Base-by-base conservation (phyloP, 768 basidiomycete genomes). In the Lactarius sanguifluus region DNA sequence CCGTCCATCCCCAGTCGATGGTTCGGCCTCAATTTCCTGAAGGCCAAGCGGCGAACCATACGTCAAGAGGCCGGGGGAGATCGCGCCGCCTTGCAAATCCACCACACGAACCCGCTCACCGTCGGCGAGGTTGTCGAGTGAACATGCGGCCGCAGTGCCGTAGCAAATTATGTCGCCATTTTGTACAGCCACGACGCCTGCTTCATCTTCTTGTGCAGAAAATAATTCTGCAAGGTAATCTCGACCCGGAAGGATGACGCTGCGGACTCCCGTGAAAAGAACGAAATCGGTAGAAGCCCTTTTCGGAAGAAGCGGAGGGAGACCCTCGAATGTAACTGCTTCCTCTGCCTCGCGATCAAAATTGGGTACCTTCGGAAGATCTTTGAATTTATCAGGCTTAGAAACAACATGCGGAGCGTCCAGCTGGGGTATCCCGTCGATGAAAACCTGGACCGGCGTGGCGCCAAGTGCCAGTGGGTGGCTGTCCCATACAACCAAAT, bases 401-500 rank as follows among this genome's bases (percentile, higher is more conserved):
- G 76, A 57, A 45, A 81, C 73, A 20, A 82, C 74, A 69, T 80
- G 73, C 3, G 87, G 81, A 3, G 76, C 72, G 55, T 78, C 72
- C 2, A 89, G 71, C 71, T 96, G 93, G 0, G 89, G 73, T 58
- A 94, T 88, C 3, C 93, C 94, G 71, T 96, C 93, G 66, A 94
- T 91, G 81, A 88, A 96, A 36, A 93, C 91, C 72, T 94, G 92
- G 3, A 78, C 75, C 0, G 94, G 93, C 1, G 91, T 93, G 0
- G 92, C 88, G 30, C 92, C 92, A 4, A 94, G 80, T 0, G 83
- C 73, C 32, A 96, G 81, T 0, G 92, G 94, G 75, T 94, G 91
- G 5, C 84, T 85, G 65, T 91, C 88, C 89, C 89, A 91, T 13
- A 83, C 74, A 25, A 84, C 82, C 30, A 83, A 52, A 72, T 85